A percentile compares a stretch with the other conserved stretches of the same genome.
phyloP scores from a whole-genome alignment of 2,329 filamentous ascomycete species.

The Ceratocystis smalleyi region DNA sequence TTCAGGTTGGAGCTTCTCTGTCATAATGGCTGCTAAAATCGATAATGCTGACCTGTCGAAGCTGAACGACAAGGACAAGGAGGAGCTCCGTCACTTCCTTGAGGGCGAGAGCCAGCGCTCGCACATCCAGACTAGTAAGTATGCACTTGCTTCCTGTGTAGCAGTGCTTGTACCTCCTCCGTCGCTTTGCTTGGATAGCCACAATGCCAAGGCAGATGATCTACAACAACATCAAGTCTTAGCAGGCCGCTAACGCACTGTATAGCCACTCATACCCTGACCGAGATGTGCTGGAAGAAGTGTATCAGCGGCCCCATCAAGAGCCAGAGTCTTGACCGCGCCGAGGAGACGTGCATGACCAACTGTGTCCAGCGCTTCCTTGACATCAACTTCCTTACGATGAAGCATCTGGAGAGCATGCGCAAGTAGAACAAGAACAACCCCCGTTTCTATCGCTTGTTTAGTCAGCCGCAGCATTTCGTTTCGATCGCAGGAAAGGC shows the following conservation, averaged over 20 bases:
- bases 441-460: neutral
- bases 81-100: conserved; percentile 75
- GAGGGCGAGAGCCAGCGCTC: conserved; percentile 73
- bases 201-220: too few relatives aligned
- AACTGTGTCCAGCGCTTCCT: conserved; percentile 93
- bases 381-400: conserved; percentile 71
- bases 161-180: neutral
- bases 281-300: conserved; percentile 84
- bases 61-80: conserved; percentile 68
- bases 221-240: neutral
- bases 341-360: conserved; percentile 68
- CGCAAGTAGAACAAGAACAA: conserved; percentile 22
- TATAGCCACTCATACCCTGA: conserved; percentile 39
- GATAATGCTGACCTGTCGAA: conserved; percentile 50
- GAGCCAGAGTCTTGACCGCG: conserved; percentile 53
- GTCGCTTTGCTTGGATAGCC: too few relatives aligned
- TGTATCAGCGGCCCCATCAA: conserved; percentile 66
- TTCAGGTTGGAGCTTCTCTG: conserved; percentile 5
- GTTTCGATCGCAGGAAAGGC: neutral
- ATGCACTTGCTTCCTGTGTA: neutral
- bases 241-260: neutral
- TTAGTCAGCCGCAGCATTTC: neutral
- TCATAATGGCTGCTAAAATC: conserved; percentile 25
- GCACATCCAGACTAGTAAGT: conserved; percentile 45
- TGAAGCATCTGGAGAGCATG: conserved; percentile 63